A percentile compares a stretch with the other conserved stretches of the same genome.
These are phyloP conservation scores for Drechslerella stenobrocha DNA, from an alignment of 2,329 filamentous ascomycete genomes.

Conservation along the genomic window DNA sequence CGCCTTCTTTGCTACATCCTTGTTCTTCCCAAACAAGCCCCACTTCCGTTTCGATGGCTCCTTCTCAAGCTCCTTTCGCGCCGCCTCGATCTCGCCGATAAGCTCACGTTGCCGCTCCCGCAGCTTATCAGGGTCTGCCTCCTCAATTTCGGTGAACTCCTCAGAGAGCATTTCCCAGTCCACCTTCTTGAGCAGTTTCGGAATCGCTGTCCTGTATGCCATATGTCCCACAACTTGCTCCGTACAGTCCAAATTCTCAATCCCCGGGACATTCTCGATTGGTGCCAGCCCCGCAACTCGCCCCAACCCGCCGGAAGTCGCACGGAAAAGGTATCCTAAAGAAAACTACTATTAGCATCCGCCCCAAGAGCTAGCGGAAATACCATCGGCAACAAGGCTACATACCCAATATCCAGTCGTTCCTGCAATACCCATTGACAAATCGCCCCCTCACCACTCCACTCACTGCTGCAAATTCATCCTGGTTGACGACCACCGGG, in stretches of 20 bases:
- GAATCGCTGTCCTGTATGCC: slow-evolving; percentile 69
- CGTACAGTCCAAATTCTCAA: slow-evolving; percentile 70
- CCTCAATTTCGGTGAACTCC: slow-evolving; percentile 49
- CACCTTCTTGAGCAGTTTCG: slow-evolving; percentile 68
- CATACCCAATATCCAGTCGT: slow-evolving; percentile 84
- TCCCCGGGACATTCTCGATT: slow-evolving; percentile 67
- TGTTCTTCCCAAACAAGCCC: slow-evolving; percentile 72
- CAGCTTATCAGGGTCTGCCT: slow-evolving; percentile 42
- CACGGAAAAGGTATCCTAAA: slow-evolving; percentile 80
- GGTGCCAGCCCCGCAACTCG: slow-evolving; percentile 79
- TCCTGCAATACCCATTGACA: slow-evolving; percentile 84
- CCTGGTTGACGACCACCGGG: slow-evolving; percentile 69
- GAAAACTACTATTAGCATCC: slow-evolving; percentile 11
- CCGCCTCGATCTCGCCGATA: slow-evolving; percentile 43
- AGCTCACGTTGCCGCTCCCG: slow-evolving; percentile 57
- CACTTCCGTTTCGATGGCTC: slow-evolving; percentile 50
- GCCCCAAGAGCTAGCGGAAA: background rate
- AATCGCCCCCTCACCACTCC: slow-evolving; percentile 76
- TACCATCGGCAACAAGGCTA: slow-evolving; percentile 60
- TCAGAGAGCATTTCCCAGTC: slow-evolving; percentile 58
- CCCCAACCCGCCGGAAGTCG: slow-evolving; percentile 84
- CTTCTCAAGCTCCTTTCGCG: slow-evolving; percentile 45
- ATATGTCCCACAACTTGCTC: slow-evolving; percentile 70
- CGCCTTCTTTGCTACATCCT: slow-evolving; percentile 64
- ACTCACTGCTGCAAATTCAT: slow-evolving; percentile 75